phyloP scores from a whole-genome alignment of 2,329 filamentous ascomycete species.

The Diaporthe longicolla region DNA sequence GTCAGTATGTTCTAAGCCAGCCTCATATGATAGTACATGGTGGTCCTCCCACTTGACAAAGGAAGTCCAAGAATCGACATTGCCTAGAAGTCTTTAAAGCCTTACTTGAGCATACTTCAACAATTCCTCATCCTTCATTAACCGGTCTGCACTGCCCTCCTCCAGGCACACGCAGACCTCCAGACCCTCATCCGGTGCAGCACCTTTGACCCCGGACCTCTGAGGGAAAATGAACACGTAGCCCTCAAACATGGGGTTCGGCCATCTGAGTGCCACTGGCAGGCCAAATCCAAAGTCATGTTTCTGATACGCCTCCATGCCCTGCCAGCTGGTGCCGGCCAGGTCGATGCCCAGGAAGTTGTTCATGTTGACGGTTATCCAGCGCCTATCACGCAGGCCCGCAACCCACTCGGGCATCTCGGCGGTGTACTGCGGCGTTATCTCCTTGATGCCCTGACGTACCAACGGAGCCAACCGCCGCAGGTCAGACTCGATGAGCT shows the following conservation, averaged over 20 bases:
- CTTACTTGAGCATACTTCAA: slow-evolving; percentile 26
- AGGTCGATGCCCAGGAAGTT: slow-evolving; percentile 48
- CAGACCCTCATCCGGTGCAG: slow-evolving; percentile 20
- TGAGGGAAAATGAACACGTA: slow-evolving; percentile 22
- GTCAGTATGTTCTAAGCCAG: no score
- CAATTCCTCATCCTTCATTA: slow-evolving; percentile 9
- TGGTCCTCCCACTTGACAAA: no score
- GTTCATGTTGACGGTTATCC: slow-evolving; percentile 43
- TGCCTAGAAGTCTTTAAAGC: neutral
- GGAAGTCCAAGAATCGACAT: no score
- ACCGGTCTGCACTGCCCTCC: slow-evolving; percentile 8
- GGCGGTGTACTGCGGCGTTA: slow-evolving; percentile 44
- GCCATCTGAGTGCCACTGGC: slow-evolving; percentile 37
- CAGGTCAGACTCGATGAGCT: slow-evolving; percentile 41
- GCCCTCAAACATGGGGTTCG: slow-evolving; percentile 12
- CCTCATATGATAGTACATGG: no score
- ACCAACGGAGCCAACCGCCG: slow-evolving; percentile 44
- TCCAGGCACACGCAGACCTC: slow-evolving; percentile 29
- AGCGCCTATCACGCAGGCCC: slow-evolving; percentile 45
- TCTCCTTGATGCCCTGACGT: slow-evolving; percentile 45
- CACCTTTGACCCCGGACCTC: slow-evolving; percentile 3
- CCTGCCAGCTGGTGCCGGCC: slow-evolving; percentile 47
- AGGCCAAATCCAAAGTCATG: slow-evolving; percentile 51
- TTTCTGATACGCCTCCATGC: slow-evolving; percentile 46
- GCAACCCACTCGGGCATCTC: slow-evolving; percentile 48